phyloP scores from a whole-genome alignment of 2,329 filamentous ascomycete species.

The Fusarium torulosum region DNA sequence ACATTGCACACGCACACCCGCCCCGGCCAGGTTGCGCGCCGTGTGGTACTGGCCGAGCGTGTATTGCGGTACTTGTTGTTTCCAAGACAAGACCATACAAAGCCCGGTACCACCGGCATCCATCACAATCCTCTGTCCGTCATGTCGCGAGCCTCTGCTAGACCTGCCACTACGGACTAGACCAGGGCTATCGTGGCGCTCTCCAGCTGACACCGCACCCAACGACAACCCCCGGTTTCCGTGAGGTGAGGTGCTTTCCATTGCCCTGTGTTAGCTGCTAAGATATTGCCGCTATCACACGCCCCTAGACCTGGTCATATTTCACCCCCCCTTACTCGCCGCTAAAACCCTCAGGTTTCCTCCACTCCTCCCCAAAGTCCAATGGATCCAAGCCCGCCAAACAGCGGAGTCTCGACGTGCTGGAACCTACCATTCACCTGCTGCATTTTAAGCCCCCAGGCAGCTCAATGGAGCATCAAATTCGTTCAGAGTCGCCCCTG shows the following conservation, averaged over 20 bases:
- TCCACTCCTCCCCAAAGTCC: conserved; percentile 39
- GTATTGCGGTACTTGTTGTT: conserved; percentile 30
- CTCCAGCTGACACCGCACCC: conserved; percentile 48
- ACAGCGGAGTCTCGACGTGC: conserved; percentile 34
- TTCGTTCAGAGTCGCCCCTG: conserved; percentile 35
- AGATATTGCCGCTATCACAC: background rate
- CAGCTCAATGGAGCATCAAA: conserved; percentile 28
- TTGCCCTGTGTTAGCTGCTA: conserved; percentile 33
- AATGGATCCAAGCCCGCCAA: conserved; percentile 30
- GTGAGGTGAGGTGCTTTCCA: conserved; percentile 40
- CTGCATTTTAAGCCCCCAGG: conserved; percentile 32
- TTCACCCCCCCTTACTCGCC: conserved; percentile 30
- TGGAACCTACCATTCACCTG: conserved; percentile 42
- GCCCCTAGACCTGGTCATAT: conserved; percentile 4
- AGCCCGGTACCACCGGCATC: conserved; percentile 27
- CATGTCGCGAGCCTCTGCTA: conserved; percentile 39
- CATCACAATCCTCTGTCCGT: conserved; percentile 27
- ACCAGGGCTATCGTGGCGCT: conserved; percentile 48
- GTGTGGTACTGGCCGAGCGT: conserved; percentile 31
- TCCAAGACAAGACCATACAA: conserved; percentile 24
- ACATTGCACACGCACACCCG: conserved; percentile 44
- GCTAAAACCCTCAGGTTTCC: conserved; percentile 33
- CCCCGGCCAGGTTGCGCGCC: conserved; percentile 38
- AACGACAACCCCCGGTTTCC: conserved; percentile 38
- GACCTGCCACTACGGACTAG: conserved; percentile 36